phyloP scores from a whole-genome alignment of 2,329 filamentous ascomycete species.

The Akanthomyces dipterigenus region DNA sequence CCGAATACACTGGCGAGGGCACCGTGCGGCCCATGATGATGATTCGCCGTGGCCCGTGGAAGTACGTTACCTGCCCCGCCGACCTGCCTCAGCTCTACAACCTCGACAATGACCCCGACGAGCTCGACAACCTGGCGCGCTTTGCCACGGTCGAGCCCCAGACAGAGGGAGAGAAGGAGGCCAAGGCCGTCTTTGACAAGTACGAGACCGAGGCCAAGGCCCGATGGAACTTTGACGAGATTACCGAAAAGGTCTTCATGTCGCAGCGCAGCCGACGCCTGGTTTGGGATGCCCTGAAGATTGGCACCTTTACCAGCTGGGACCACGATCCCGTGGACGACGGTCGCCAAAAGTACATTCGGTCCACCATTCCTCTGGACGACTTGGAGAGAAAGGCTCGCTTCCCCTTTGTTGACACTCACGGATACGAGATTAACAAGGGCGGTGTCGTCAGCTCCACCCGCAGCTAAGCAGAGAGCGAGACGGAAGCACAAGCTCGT shows the following conservation, averaged over 20 bases:
- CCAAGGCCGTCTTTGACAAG: conserved; percentile 47
- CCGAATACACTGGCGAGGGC: conserved; percentile 92
- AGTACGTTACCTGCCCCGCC: conserved; percentile 79
- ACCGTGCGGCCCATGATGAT: conserved; percentile 86
- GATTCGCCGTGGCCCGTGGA: conserved; percentile 86
- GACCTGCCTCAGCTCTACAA: conserved; percentile 84
- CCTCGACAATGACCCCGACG: conserved; percentile 65
- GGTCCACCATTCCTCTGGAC: conserved; percentile 73
- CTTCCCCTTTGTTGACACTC: conserved; percentile 58
- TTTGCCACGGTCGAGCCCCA: conserved; percentile 33
- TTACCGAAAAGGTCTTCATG: conserved; percentile 65
- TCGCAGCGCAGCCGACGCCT: conserved; percentile 75
- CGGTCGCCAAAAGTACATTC: conserved; percentile 71
- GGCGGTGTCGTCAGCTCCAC: conserved; percentile 28
- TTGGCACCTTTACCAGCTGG: conserved; percentile 74
- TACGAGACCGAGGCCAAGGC: conserved; percentile 68
- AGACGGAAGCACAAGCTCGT: background rate
- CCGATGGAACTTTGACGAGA: conserved; percentile 75
- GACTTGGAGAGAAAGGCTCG: conserved; percentile 71
- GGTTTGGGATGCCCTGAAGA: conserved; percentile 71
- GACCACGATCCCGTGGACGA: conserved; percentile 73
- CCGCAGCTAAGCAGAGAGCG: conserved; percentile 17
- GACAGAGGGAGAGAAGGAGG: conserved; percentile 38
- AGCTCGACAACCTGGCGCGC: conserved; percentile 66
- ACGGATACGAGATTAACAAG: conserved; percentile 41